Evolutionary conservation across 352 stramenopile species (phyloP), one percentile per base, ranked within the genome.

Genomic region (Thraustotheca clavata): DNA sequence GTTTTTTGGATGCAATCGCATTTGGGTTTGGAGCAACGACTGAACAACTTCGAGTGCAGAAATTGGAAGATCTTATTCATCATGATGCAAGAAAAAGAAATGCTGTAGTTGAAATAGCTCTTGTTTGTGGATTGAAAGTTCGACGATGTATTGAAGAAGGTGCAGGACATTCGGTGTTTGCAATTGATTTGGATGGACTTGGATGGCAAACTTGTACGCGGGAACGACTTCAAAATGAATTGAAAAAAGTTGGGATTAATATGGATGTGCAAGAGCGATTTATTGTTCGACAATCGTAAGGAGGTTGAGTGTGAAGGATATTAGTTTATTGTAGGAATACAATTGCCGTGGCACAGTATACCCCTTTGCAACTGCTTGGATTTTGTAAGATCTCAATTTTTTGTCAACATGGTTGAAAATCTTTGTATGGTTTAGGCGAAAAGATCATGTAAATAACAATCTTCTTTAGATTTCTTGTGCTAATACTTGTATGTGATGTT

Each of bases 391-490:
- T 26, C 9, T 41, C 49, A 5, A 47, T 54, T n/a, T 34, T 1
- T 20, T 41, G 20, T 4, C 14, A 12, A 43, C 14, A 26, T 12
- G 4, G 16, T 18, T 24, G 31, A 18, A 33, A 32, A 49, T 62
- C 31, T 6, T 40, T 31, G 29, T n/a, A 50, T n/a, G 11, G 34
- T 69, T n/a, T 27, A 76, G 70, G 70, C 39, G 70, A 76, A 60
- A 47, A 41, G 3, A 59, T 76, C 36, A 73, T 76, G 70, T 76
- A 62, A n/a, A n/a, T n/a, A n/a, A n/a, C n/a, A n/a, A n/a, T n/a
- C n/a, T n/a, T n/a, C n/a, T n/a, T n/a, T n/a, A n/a, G n/a, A n/a
- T n/a, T n/a, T n/a, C n/a, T n/a, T n/a, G n/a, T n/a, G n/a, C n/a
- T n/a, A n/a, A n/a, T n/a, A n/a, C n/a, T n/a, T n/a, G n/a, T n/a